phyloP scores from a whole-genome alignment of 2,329 filamentous ascomycete genomes.

The Penicillium sp. region DNA sequence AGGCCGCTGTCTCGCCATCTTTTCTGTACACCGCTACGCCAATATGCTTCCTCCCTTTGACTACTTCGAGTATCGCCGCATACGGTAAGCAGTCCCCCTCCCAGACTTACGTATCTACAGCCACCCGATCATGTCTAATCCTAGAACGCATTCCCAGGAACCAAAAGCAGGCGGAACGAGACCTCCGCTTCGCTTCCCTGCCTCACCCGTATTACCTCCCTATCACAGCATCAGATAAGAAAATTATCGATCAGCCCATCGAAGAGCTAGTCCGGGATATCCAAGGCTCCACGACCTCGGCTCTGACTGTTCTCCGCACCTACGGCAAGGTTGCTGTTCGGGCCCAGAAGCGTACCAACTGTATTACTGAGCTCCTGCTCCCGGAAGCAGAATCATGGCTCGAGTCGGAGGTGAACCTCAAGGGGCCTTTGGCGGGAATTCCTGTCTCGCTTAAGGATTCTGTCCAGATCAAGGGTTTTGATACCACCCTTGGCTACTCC shows the following conservation, averaged over 20 bases:
- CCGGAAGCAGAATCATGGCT: slow-evolving; percentile 74
- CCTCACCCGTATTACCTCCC: slow-evolving; percentile 63
- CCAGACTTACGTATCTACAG: no score
- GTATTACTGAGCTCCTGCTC: slow-evolving; percentile 82
- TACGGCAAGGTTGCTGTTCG: slow-evolving; percentile 85
- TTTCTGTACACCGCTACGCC: slow-evolving; percentile 2
- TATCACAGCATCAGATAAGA: slow-evolving; percentile 64
- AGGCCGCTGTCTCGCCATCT: slow-evolving; percentile 3
- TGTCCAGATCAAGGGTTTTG: slow-evolving; percentile 78
- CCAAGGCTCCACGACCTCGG: slow-evolving; percentile 64
- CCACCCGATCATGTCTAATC: slow-evolving; percentile 1
- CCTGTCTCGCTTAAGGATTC: slow-evolving; percentile 80
- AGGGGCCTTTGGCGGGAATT: slow-evolving; percentile 81
- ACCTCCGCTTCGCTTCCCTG: slow-evolving; percentile 66
- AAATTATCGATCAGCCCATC: slow-evolving; percentile 71
- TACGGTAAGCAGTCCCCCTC: slow-evolving; percentile 57
- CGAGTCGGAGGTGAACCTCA: slow-evolving; percentile 63
- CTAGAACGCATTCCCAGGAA: slow-evolving; percentile 51
- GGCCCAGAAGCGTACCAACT: slow-evolving; percentile 85
- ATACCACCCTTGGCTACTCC: slow-evolving; percentile 79
- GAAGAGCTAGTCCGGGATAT: slow-evolving; percentile 75
- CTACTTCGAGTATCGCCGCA: slow-evolving; percentile 69
- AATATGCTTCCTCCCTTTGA: slow-evolving; percentile 57
- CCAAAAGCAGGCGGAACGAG: slow-evolving; percentile 76
- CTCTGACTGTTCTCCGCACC: slow-evolving; percentile 73